phyloP scores from a whole-genome alignment of 2,329 filamentous ascomycete species.

The Cladophialophora carrionii region DNA sequence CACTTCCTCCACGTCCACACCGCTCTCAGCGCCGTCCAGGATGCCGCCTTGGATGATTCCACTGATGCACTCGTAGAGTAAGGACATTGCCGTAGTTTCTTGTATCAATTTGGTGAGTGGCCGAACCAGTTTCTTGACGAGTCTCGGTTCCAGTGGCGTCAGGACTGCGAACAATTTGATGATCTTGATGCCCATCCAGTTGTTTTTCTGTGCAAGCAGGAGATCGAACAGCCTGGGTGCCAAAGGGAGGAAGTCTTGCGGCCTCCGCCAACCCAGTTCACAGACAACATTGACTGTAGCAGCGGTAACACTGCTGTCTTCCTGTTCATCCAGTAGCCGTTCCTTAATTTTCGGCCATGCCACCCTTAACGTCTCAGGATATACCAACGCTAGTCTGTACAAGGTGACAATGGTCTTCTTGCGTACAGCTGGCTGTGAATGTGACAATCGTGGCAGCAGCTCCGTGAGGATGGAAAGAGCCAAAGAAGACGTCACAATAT shows the following conservation, averaged over 20 bases:
- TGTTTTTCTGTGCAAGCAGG: conserved; percentile 88
- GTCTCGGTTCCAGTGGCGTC: conserved; percentile 85
- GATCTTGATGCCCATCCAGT: conserved; percentile 99
- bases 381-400: conserved; percentile 91
- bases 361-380: conserved; percentile 86
- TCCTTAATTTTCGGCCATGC: conserved; percentile 99
- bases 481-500: conserved; percentile 89
- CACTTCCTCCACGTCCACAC: conserved; percentile 84
- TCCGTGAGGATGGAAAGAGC: conserved; percentile 88
- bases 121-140: conserved; percentile 87
- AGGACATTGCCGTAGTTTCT: conserved; percentile 95
- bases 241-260: conserved; percentile 88
- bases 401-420: conserved; percentile 97
- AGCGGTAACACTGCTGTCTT: conserved; percentile 90
- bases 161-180: conserved; percentile 98
- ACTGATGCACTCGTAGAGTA: conserved; percentile 97
- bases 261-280: conserved; percentile 90
- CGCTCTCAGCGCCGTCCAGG: conserved; percentile 77
- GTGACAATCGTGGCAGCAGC: conserved; percentile 79
- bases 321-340: conserved; percentile 81
- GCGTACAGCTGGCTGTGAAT: conserved; percentile 80
- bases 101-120: conserved; percentile 91
- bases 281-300: conserved; percentile 97
- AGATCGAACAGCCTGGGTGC: conserved; percentile 91
- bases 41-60: conserved; percentile 98